Evolutionary conservation across 164 flowering plant species (phyloP).

Genomic region (Paratinospora sagittata): DNA sequence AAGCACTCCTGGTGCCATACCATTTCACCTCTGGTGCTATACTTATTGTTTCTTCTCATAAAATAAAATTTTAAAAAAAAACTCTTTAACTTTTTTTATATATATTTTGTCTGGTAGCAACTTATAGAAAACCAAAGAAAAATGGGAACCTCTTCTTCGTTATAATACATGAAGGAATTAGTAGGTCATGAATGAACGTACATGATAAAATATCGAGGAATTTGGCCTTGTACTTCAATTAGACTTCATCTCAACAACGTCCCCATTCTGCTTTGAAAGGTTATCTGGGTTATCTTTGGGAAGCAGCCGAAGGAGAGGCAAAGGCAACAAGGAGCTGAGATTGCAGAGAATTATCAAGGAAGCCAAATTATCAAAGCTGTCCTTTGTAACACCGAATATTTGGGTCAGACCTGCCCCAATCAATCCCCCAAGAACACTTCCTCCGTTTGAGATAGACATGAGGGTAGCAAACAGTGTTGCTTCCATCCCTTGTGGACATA

Average conservation of each 20-base stretch:
- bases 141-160: neutral
- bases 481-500: constrained; percentile 96
- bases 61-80: too few relatives aligned
- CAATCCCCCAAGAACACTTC: constrained; percentile 81
- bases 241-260: constrained; percentile 58
- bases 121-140: neutral
- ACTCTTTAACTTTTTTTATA: too few relatives aligned
- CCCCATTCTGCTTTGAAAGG: constrained; percentile 31
- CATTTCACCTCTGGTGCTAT: too few relatives aligned
- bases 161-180: neutral
- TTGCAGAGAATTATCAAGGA: constrained; percentile 73
- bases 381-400: constrained; percentile 78
- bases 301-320: constrained; percentile 87
- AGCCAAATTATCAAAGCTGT: constrained; percentile 67
- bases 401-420: constrained; percentile 91
- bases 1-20: too few relatives aligned
- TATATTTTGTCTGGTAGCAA: neutral
- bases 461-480: constrained; percentile 97
- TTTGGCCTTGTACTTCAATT: constrained; percentile 28
- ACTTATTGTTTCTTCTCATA: too few relatives aligned
- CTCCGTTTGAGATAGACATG: constrained; percentile 95
- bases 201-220: neutral
- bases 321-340: constrained; percentile 84
- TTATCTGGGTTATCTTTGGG: constrained; percentile 49
- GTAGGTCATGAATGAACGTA: neutral